A percentile compares a stretch with the other conserved stretches of the same genome.
Evolutionary conservation across 176 grass and related monocot species (phyloP).

Genomic region (Musa itinerans): DNA sequence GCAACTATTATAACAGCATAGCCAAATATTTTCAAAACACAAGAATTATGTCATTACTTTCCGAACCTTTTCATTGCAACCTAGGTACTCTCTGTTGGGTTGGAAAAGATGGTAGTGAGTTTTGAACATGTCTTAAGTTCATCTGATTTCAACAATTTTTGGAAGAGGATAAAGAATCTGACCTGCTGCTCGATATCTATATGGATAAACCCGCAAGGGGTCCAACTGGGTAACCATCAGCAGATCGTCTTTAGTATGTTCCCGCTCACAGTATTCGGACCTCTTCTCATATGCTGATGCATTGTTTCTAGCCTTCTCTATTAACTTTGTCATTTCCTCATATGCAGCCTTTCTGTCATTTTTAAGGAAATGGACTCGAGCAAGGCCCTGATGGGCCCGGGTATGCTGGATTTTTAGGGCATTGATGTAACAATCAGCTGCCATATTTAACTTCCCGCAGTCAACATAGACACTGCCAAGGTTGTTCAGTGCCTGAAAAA

Average conservation of each 20-base stretch:
- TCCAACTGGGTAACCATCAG: conserved; percentile 71
- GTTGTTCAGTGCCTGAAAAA: conserved; percentile 82
- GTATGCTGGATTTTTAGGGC: conserved; percentile 90
- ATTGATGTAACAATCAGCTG: conserved; percentile 88
- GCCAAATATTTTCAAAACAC: not conserved
- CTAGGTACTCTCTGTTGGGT: too few species aligned
- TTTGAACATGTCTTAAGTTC: too few species aligned
- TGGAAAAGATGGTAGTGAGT: too few species aligned
- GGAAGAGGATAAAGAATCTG: conserved; percentile 23
- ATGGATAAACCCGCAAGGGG: conserved; percentile 78
- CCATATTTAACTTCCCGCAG: conserved; percentile 69
- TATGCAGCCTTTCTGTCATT: conserved; percentile 72
- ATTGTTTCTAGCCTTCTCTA: conserved; percentile 75
- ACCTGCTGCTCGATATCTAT: conserved; percentile 94
- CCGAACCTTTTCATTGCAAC: too few species aligned
- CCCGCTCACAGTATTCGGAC: conserved; percentile 74
- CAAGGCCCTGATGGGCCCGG: conserved; percentile 88
- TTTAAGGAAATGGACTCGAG: conserved; percentile 70
- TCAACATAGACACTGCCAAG: conserved; percentile 95
- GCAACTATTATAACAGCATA: not conserved
- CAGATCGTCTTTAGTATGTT: conserved; percentile 73
- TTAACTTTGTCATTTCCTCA: conserved; percentile 87
- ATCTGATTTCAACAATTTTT: not conserved
- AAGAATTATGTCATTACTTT: too few species aligned
- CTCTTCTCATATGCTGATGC: conserved; percentile 94